phyloP scores from a whole-genome alignment of 768 basidiomycete genomes.

The Pleurotus giganteus region DNA sequence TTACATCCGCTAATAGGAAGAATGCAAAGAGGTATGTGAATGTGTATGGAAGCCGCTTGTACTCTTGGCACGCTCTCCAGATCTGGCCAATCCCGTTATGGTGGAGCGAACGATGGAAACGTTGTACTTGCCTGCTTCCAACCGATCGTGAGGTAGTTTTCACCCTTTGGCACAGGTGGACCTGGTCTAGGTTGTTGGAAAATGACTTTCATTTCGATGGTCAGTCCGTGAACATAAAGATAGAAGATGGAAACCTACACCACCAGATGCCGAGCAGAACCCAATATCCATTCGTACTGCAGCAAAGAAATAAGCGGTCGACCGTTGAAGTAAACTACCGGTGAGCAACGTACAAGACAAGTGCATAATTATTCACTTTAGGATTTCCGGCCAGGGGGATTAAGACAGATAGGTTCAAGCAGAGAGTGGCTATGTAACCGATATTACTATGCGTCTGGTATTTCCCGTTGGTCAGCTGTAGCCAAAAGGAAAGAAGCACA shows the following conservation, averaged over 20 bases:
- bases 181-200: constrained; percentile 86
- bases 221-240: not conserved
- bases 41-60: constrained; percentile 76
- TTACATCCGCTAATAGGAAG: constrained; percentile 77
- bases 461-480: not conserved
- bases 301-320: constrained; percentile 3
- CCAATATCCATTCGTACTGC: constrained; percentile 72
- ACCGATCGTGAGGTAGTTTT: constrained; percentile 77
- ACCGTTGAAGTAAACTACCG: not conserved
- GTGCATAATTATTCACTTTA: constrained; percentile 70
- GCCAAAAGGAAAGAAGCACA: not conserved
- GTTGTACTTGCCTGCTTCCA: constrained; percentile 69
- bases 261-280: constrained; percentile 84
- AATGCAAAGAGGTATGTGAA: constrained; percentile 76
- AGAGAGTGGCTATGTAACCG: constrained; percentile 65
- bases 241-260: constrained; percentile 49
- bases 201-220: constrained; percentile 48
- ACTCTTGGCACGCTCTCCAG: constrained; percentile 73
- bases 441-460: constrained; percentile 71
- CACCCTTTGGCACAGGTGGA: constrained; percentile 72
- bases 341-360: constrained; percentile 55
- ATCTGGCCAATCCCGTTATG: constrained; percentile 63
- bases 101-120: too few species aligned
- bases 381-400: constrained; percentile 59
- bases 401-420: constrained; percentile 68